Evolutionary conservation across 495 filamentous ascomycete genomes (phyloP).

Genomic region (Hyaloscypha finlandica): DNA sequence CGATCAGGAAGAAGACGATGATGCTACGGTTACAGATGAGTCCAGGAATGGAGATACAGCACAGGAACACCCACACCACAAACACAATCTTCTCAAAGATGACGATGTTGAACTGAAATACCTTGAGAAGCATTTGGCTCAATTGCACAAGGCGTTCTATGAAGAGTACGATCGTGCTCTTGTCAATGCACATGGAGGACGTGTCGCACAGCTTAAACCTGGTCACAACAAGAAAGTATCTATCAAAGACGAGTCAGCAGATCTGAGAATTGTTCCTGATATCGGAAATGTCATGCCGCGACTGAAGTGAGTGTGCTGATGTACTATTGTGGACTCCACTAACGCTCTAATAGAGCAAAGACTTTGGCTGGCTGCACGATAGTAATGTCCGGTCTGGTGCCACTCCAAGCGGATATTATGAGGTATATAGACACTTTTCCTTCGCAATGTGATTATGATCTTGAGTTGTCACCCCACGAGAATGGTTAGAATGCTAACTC

Average conservation of each 20-base stretch:
- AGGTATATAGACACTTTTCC: constrained; percentile 37
- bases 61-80: constrained; percentile 34
- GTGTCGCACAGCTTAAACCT: constrained; percentile 56
- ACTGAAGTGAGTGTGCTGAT: constrained; percentile 60
- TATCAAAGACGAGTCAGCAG: constrained; percentile 42
- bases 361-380: constrained; percentile 71
- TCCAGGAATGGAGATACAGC: constrained; percentile 26
- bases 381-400: constrained; percentile 88
- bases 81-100: constrained; percentile 81
- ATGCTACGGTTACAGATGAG: constrained; percentile 39
- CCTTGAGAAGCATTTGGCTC: constrained; percentile 70
- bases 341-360: constrained; percentile 33
- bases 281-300: constrained; percentile 77
- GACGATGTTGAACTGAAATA: constrained; percentile 77
- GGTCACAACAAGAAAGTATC: constrained; percentile 33
- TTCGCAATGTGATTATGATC: neutral
- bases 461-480: neutral
- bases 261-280: constrained; percentile 75
- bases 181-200: constrained; percentile 52
- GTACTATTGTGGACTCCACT: constrained; percentile 10
- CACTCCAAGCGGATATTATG: constrained; percentile 72
- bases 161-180: constrained; percentile 68
- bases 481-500: neutral
- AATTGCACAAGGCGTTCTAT: constrained; percentile 79
- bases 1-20: constrained; percentile 73